Conservation (phyloP, 1,139 yeast genomes). For the Taiozyma sp. region DNA sequence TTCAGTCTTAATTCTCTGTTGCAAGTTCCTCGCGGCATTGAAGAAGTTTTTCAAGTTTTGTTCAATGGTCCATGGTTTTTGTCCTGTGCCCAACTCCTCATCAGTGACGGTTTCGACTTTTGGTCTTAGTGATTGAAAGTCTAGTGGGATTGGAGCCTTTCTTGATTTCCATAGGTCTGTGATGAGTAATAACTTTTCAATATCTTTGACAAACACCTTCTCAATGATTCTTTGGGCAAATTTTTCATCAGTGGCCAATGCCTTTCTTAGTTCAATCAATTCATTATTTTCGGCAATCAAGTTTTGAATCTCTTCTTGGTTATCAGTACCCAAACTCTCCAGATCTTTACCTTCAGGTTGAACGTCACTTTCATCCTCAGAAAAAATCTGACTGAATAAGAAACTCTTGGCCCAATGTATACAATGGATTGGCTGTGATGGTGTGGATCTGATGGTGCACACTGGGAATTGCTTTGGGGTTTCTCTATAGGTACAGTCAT, state of each 20-base stretch:
- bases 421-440: constrained; percentile 93
- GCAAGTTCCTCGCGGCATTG: constrained; percentile 44
- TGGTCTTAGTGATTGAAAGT: constrained; percentile 26
- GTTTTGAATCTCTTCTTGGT: constrained; percentile 61
- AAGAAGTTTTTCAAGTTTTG: constrained; percentile 62
- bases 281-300: constrained; percentile 74
- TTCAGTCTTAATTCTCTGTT: constrained; percentile 37
- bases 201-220: constrained; percentile 63
- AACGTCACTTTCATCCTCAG: constrained; percentile 34
- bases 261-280: constrained; percentile 52
- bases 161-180: constrained; percentile 79
- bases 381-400: constrained; percentile 76
- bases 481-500: constrained; percentile 83
- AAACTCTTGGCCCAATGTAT: constrained; percentile 97
- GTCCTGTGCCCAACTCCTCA: constrained; percentile 42
- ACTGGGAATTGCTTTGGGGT: constrained; percentile 92
- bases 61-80: constrained; percentile 53
- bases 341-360: constrained; percentile 28
- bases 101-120: constrained; percentile 21
- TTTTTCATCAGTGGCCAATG: constrained; percentile 33
- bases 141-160: constrained; percentile 59
- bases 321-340: constrained; percentile 50
- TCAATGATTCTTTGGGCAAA: constrained; percentile 37
- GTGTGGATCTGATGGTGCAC: constrained; percentile 94
- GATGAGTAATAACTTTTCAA: constrained; percentile 63